These are phyloP conservation scores for Clathrus columnatus DNA, from an alignment of 768 basidiomycete genomes.

Conservation along the genomic window DNA sequence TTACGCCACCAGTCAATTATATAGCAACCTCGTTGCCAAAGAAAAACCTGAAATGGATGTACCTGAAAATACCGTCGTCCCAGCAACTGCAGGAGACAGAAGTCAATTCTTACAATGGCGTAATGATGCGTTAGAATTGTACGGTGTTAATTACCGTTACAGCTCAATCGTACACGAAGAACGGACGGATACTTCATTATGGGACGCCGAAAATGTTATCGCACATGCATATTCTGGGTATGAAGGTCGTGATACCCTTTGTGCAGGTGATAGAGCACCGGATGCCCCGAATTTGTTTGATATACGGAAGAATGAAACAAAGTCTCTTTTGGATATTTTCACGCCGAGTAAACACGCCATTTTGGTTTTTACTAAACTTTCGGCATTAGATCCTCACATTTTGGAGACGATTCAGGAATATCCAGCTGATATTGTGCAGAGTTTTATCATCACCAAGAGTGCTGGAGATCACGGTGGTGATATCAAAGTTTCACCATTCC, in stretches of 20 bases:
- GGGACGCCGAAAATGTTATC: slow-evolving; percentile 13
- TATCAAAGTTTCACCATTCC: background rate
- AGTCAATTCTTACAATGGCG: background rate
- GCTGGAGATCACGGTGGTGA: background rate
- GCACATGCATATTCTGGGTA: slow-evolving; percentile 4
- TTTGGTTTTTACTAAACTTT: slow-evolving; percentile 25
- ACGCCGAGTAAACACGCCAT: slow-evolving; percentile 30
- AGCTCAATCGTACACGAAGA: slow-evolving; percentile 41
- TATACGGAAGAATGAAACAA: slow-evolving; percentile 3
- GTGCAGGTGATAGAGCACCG: slow-evolving; percentile 40
- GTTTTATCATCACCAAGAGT: background rate
- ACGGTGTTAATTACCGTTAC: slow-evolving; percentile 47
- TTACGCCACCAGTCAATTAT: slow-evolving; percentile 26
- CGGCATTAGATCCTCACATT: slow-evolving; percentile 11
- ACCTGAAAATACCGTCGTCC: background rate
- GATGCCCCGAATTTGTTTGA: slow-evolving; percentile 30
- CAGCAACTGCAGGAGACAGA: background rate
- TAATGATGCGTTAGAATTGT: slow-evolving; percentile 21
- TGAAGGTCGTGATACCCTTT: slow-evolving; percentile 10
- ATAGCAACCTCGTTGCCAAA: slow-evolving; percentile 16
- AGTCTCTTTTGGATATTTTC: slow-evolving; percentile 25
- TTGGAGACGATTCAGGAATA: background rate
- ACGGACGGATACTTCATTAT: slow-evolving; percentile 17
- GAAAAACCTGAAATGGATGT: background rate
- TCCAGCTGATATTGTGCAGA: background rate